A percentile compares a stretch with the other conserved stretches of the same genome.
These are phyloP conservation scores for Ettlia oleoabundans DNA, from an alignment of 139 green algal species.

Conservation along the genomic window DNA sequence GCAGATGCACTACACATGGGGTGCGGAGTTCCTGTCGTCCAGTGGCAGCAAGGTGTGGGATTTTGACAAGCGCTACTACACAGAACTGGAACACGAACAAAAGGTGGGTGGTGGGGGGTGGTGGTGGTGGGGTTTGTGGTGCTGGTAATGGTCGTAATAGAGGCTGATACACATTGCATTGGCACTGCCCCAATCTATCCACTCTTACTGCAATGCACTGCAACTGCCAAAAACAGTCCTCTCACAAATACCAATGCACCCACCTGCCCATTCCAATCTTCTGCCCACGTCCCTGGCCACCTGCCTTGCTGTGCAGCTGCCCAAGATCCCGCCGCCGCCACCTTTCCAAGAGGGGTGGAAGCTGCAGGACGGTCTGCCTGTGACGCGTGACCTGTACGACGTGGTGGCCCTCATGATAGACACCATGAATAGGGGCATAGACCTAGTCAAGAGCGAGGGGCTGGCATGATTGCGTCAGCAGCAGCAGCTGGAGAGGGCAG, in stretches of 20 bases:
- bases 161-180: too few relatives aligned
- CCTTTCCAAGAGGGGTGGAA: conserved; percentile 48
- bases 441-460: not conserved
- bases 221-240: not conserved
- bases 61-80: conserved; percentile 71
- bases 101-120: too few relatives aligned
- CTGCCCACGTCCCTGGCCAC: too few relatives aligned
- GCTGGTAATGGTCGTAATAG: too few relatives aligned
- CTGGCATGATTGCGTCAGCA: not conserved
- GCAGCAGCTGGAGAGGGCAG: not conserved
- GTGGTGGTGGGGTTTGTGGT: too few relatives aligned
- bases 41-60: conserved; percentile 67
- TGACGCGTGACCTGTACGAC: conserved; percentile 18
- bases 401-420: conserved; percentile 4
- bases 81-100: conserved; percentile 37
- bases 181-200: too few relatives aligned
- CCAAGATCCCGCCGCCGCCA: conserved; percentile 52
- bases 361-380: conserved; percentile 49
- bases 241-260: not conserved
- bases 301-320: conserved; percentile 9
- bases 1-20: conserved; percentile 91
- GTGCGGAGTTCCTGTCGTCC: conserved; percentile 43
- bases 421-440: conserved; percentile 28
- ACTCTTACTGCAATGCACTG: not conserved
- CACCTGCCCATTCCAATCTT: not conserved